phyloP scores from a whole-genome alignment of 2,329 filamentous ascomycete genomes.

The Hortaea werneckii region DNA sequence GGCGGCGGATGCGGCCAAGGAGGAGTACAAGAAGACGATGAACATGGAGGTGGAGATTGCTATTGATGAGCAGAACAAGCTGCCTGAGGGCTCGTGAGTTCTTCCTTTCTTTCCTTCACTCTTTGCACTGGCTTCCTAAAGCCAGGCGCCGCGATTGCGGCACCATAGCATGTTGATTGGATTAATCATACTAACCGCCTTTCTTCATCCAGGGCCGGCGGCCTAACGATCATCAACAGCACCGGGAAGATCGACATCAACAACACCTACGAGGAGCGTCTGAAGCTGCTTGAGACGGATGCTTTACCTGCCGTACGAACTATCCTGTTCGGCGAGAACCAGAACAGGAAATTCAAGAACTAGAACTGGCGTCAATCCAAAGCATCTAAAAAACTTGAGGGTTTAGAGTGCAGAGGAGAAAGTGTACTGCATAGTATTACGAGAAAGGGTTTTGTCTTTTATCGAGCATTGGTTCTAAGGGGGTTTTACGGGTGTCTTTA shows the following conservation, averaged over 20 bases:
- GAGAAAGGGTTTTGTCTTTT: too few relatives aligned
- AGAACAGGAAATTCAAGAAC: conserved; percentile 91
- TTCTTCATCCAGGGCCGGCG: conserved; percentile 57
- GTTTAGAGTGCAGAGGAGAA: too few relatives aligned
- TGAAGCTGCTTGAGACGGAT: conserved; percentile 73
- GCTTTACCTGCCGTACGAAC: conserved; percentile 76
- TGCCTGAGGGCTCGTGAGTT: conserved; percentile 76
- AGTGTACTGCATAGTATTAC: too few relatives aligned
- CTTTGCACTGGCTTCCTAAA: not conserved
- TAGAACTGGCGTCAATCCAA: conserved; percentile 34
- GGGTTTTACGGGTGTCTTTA: too few relatives aligned
- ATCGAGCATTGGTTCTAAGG: too few relatives aligned
- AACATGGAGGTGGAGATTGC: conserved; percentile 57
- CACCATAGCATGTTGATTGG: not conserved
- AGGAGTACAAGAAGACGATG: conserved; percentile 71
- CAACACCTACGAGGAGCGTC: conserved; percentile 91
- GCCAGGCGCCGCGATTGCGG: not conserved
- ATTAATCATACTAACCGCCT: not conserved
- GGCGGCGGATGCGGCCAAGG: conserved; percentile 63
- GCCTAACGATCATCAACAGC: conserved; percentile 68
- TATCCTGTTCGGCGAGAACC: conserved; percentile 86
- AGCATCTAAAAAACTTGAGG: too few relatives aligned
- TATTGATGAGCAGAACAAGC: conserved; percentile 67
- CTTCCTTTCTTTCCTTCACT: conserved; percentile 6
- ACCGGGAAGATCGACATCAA: conserved; percentile 94